Evolutionary conservation across 2,329 filamentous ascomycete genomes (phyloP).

Genomic region (Verticillium dahliae): DNA sequence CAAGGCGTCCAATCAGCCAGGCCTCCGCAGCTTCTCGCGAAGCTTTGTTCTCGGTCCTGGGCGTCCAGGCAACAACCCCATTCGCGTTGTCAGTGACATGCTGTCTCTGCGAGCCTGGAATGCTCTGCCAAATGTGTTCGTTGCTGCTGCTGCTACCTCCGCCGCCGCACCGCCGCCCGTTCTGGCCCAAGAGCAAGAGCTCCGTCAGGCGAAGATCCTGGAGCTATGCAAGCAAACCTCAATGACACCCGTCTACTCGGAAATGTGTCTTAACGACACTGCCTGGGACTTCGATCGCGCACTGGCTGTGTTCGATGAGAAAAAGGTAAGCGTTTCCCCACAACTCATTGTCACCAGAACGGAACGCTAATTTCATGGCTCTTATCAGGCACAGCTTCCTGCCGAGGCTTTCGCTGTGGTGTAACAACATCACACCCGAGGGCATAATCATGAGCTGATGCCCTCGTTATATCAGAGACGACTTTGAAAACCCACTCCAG

Average conservation of each 20-base stretch:
- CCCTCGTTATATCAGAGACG: background rate
- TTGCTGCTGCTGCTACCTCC: conserved; percentile 15
- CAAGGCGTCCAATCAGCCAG: conserved; percentile 43
- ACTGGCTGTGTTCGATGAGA: conserved; percentile 65
- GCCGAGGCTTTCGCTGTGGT: conserved; percentile 35
- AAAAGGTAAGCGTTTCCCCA: conserved; percentile 50
- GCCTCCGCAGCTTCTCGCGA: conserved; percentile 74
- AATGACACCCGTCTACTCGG: conserved; percentile 73
- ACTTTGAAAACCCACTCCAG: background rate
- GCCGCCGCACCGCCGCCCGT: conserved; percentile 15
- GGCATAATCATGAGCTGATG: background rate
- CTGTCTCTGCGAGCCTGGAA: conserved; percentile 64
- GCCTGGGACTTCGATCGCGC: conserved; percentile 77
- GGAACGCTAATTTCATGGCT: background rate
- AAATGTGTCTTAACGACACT: conserved; percentile 73
- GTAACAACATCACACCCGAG: conserved; percentile 6
- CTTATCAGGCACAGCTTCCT: conserved; percentile 35
- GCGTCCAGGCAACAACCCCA: conserved; percentile 51
- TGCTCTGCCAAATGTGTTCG: conserved; percentile 37
- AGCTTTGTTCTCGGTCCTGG: conserved; percentile 76
- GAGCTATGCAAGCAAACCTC: conserved; percentile 72
- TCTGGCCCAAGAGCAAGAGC: conserved; percentile 24
- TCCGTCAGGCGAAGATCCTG: conserved; percentile 57
- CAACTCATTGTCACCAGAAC: background rate
- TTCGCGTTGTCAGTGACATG: conserved; percentile 76